phyloP scores from a whole-genome alignment of 352 stramenopile species.

The Pythium plurisporium region DNA sequence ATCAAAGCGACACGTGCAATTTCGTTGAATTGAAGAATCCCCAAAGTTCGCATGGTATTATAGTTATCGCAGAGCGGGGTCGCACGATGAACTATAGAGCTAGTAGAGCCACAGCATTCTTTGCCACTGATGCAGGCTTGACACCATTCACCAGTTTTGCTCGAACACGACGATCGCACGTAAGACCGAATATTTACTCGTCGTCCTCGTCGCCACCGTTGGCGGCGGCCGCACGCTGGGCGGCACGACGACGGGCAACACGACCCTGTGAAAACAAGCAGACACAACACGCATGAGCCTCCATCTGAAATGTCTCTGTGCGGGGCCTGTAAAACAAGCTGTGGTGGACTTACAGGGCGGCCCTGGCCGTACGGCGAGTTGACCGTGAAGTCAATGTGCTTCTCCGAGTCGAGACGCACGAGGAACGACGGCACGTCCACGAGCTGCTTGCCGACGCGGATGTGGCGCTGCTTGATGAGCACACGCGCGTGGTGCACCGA shows the following conservation, averaged over 20 bases:
- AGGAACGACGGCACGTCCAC: slow-evolving; percentile 99
- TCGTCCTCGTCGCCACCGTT: slow-evolving; percentile 85
- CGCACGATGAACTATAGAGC: slow-evolving; percentile 25
- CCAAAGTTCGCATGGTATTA: slow-evolving; percentile 86
- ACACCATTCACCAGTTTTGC: slow-evolving; percentile 3
- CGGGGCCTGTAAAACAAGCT: slow-evolving; percentile 1
- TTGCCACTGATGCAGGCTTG: slow-evolving; percentile 8
- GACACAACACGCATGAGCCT: slow-evolving; percentile 16
- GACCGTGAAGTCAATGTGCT: slow-evolving; percentile 99
- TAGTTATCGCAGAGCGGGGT: slow-evolving; percentile 46
- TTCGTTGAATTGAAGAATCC: slow-evolving; percentile 47
- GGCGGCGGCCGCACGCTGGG: slow-evolving; percentile 88
- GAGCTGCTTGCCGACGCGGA: slow-evolving; percentile 98
- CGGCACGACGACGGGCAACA: slow-evolving; percentile 93
- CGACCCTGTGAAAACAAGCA: slow-evolving; percentile 66
- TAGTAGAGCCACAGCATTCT: slow-evolving; percentile 25
- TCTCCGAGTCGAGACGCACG: slow-evolving; percentile 97
- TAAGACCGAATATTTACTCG: slow-evolving; percentile 54
- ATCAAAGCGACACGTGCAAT: no score
- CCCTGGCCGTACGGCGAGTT: slow-evolving; percentile 98
- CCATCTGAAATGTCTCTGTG: slow-evolving; percentile 14
- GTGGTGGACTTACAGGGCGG: slow-evolving; percentile 55
- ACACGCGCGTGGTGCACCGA: slow-evolving; percentile 99
- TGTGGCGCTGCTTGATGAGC: slow-evolving; percentile 99
- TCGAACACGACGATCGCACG: slow-evolving; percentile 16